These are phyloP conservation scores for Pleurotus giganteus DNA, from an alignment of 768 basidiomycete genomes.

Conservation along the genomic window DNA sequence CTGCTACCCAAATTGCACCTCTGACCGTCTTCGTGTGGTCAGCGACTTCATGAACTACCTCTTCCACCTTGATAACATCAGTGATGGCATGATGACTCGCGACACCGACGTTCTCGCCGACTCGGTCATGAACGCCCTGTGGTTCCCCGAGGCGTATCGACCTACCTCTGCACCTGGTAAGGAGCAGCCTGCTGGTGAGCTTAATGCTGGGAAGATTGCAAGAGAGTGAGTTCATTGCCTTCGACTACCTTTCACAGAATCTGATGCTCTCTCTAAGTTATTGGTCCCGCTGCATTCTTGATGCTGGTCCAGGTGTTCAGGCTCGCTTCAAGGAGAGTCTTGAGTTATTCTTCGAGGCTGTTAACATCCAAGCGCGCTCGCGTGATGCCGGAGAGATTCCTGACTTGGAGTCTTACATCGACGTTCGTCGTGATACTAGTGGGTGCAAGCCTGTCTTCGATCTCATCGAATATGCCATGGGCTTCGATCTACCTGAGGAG, in stretches of 20 bases:
- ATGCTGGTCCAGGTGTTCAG: conserved; percentile 55
- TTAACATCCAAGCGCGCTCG: conserved; percentile 59
- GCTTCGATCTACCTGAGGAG: conserved; percentile 68
- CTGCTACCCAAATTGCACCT: conserved; percentile 57
- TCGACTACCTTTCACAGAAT: conserved; percentile 8
- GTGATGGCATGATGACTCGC: conserved; percentile 72
- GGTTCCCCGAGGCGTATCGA: conserved; percentile 50
- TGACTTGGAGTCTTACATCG: conserved; percentile 73
- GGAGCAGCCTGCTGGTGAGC: conserved; percentile 38
- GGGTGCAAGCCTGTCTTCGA: conserved; percentile 76
- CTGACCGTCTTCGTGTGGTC: conserved; percentile 58
- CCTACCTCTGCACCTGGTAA: conserved; percentile 41
- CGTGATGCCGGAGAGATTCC: conserved; percentile 54
- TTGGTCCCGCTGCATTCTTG: conserved; percentile 61
- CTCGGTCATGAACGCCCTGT: conserved; percentile 70
- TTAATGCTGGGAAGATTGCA: conserved; percentile 61
- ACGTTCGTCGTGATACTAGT: conserved; percentile 55
- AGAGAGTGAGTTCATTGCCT: conserved; percentile 51
- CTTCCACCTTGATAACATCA: conserved; percentile 68
- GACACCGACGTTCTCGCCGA: conserved; percentile 58
- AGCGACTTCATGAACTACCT: conserved; percentile 68
- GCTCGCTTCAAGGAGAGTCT: conserved; percentile 71
- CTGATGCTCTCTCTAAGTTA: conserved; percentile 42
- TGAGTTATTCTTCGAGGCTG: conserved; percentile 65
- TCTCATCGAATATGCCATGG: conserved; percentile 71